Evolutionary conservation across 768 basidiomycete species (phyloP), one percentile per base, ranked within the genome.

Genomic region (Cyclocybe aegerita): DNA sequence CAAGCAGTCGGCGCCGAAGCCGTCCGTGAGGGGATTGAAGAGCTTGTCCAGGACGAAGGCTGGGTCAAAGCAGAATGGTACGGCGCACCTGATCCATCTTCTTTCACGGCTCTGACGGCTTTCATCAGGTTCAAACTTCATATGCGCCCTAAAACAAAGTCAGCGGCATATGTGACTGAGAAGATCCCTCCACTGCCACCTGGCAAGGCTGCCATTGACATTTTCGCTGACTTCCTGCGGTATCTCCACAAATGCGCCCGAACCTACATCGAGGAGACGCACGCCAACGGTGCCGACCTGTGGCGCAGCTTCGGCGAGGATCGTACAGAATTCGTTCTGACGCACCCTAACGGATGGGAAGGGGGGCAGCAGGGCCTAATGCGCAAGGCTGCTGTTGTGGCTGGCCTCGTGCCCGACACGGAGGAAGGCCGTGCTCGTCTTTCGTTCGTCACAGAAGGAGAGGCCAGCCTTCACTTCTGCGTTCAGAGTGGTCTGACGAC

Each of bases 341-440:
- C 76, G 1, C 83, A 85, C 55, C 84, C 84, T 4, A 85, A 85
- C 54, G 83, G 81, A 0, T 86, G 84, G 84, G 83, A 79, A 53
- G 80, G 81, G 0, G 64, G 60, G 1, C 84, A 86, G 56, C 85
- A 86, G 53, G 67, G 65, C 16, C 69, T 75, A 57, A 81, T 86
- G 67, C 76, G 84, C 3, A 62, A 63, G 16, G 84, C 83, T 1
- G 80, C 81, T 0, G 65, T 77, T 1, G 49, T 60, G 14, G 83
- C 81, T 0, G 79, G 80, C 7, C 69, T 86, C 15, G 66, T 86
- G 9, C 64, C 73, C 0, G 64, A 76, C 44, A 70, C 62, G 0
- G 49, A 59, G 1, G 65, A 63, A 9, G 76, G 71, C 0, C 74
- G 71, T 30, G 60, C 67, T 3, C 74, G 80, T 0, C 58, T 85